Evolutionary conservation across 768 basidiomycete genomes (phyloP), one percentile per base, ranked within the genome.

Genomic region (Lactarius sp.): DNA sequence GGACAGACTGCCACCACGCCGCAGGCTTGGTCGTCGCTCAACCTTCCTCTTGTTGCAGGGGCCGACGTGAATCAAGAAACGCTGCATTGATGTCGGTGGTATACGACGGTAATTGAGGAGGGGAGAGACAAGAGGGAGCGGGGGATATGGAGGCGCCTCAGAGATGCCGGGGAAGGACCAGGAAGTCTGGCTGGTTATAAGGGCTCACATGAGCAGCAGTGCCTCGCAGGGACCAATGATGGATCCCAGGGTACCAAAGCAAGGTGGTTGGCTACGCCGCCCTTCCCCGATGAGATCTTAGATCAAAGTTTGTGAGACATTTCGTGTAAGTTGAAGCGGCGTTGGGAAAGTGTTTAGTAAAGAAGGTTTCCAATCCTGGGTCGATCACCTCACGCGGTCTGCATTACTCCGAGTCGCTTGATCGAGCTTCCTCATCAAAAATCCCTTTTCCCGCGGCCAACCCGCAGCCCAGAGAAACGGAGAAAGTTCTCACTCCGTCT

Each of bases 41-140:
- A 14, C 42, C 44, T 55, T 60, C 22, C 18, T 44, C 46, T 60
- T 64, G 20, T 56, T 49, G n/a, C 33, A 33, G 5, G 37, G 42
- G 31, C 58, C 20, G 13, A 34, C 36, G 22, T 47, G 49, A 36
- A 55, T 52, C 33, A 52, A 14, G 13, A 64, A 46, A 33, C 47
- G 63, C 18, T 51, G 41, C 53, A 64, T 49, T 4, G 39, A 1
- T 6, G 9, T 39, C 2, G n/a, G 36, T 9, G 36, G 39, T 2
- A 18, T 13, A 36, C 1, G 22, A 39, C n/a, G 6, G 33, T 33
- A 16, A 7, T 2, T 3, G n/a, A 31, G 13, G n/a, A 4, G n/a
- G 4, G n/a, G n/a, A 14, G 16, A 18, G 16, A 6, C 16, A 18
- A 18, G 46, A n/a, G 18, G 16, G n/a, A 46, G 44, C n/a, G 9